phyloP scores from a whole-genome alignment of 495 filamentous ascomycete species.

The Talaromyces trachyspermus region DNA sequence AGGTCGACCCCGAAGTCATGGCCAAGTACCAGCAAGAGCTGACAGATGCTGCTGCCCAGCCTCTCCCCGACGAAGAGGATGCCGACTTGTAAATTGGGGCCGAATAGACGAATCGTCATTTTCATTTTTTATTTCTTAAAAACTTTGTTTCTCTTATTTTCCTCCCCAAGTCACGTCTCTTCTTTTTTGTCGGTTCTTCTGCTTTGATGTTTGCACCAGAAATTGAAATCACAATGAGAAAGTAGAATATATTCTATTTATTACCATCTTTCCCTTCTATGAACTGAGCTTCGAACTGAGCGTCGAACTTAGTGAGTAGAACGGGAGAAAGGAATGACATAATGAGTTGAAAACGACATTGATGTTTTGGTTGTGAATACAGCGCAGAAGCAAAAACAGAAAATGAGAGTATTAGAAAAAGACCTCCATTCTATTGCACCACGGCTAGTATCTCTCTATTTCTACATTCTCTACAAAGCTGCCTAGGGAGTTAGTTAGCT shows the following conservation, averaged over 20 bases:
- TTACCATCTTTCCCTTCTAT: not conserved
- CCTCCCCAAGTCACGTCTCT: not conserved
- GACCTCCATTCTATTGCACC: no score
- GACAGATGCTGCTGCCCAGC: slow-evolving; percentile 68
- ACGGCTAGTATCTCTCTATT: no score
- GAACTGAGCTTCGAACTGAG: no score
- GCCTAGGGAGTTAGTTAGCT: no score
- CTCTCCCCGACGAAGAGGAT: slow-evolving; percentile 95
- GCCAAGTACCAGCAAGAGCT: slow-evolving; percentile 83
- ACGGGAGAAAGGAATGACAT: not conserved
- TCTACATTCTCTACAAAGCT: no score
- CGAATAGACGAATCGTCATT: not conserved
- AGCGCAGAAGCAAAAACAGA: no score
- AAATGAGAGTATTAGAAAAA: no score
- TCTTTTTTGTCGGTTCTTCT: no score
- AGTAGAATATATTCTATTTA: slow-evolving; percentile 5
- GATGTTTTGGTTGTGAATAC: no score
- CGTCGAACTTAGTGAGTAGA: no score
- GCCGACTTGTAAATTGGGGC: slow-evolving; percentile 52
- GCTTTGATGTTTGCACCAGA: not conserved
- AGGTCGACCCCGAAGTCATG: slow-evolving; percentile 76
- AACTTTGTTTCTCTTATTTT: not conserved
- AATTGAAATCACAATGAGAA: slow-evolving; percentile 3
- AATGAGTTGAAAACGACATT: not conserved
- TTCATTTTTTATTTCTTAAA: not conserved